phyloP scores from a whole-genome alignment of 108 stramenopile genomes.

The Skeletonema menzelii region DNA sequence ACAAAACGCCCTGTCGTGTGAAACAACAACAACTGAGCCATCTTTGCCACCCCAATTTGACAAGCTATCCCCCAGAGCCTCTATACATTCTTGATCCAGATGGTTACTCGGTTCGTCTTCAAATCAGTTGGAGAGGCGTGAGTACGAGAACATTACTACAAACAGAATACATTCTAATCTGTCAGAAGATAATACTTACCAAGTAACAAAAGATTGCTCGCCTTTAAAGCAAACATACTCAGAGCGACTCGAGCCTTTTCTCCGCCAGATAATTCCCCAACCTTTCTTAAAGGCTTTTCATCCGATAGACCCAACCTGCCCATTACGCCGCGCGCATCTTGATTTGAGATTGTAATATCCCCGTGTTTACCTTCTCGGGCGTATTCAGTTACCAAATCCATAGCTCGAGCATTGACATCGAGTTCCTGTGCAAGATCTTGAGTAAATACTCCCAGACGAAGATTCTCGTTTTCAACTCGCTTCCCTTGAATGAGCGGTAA shows the following conservation, averaged over 20 bases:
- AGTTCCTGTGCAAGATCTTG: constrained; percentile 93
- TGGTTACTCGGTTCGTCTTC: constrained; percentile 19
- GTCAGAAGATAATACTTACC: constrained; percentile 44
- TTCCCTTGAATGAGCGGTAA: constrained; percentile 67
- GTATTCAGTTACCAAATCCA: constrained; percentile 78
- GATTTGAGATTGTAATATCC: constrained; percentile 72
- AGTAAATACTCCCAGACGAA: constrained; percentile 73
- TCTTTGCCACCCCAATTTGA: constrained; percentile 75
- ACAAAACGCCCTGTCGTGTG: constrained; percentile 91
- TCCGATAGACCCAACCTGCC: constrained; percentile 80
- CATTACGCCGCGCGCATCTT: constrained; percentile 75
- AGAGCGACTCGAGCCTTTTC: constrained; percentile 88
- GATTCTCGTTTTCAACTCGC: constrained; percentile 66
- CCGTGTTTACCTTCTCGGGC: constrained; percentile 70
- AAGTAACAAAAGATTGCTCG: constrained; percentile 71
- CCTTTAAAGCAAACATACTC: constrained; percentile 83
- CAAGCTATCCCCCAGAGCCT: constrained; percentile 79
- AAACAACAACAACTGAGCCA: constrained; percentile 89
- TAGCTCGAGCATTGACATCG: constrained; percentile 66
- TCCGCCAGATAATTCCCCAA: constrained; percentile 71
- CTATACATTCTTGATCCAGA: constrained; percentile 53
- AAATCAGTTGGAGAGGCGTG: neutral
- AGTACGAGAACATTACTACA: neutral
- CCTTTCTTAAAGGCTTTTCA: constrained; percentile 74
- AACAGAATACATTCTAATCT: neutral